Percentiles rank a stretch among this genome's conserved stretches.
Conservation (phyloP, 495 filamentous ascomycete species). For the Daldinia decipiens region DNA sequence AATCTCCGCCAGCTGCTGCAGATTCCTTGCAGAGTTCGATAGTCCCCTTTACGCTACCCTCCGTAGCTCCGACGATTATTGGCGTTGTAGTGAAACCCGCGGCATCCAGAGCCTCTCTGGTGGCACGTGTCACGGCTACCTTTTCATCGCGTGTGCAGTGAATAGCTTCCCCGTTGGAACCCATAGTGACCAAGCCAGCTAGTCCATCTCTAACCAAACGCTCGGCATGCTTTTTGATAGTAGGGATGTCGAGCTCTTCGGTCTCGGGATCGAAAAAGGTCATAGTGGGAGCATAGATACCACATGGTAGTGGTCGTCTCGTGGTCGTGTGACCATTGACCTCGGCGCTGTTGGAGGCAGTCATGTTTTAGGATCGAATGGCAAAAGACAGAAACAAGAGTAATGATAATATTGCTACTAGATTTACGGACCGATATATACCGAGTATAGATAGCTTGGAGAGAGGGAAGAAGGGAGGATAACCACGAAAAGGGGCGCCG, state of each 20-base stretch:
- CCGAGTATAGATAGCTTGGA: constrained; percentile 32
- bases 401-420: constrained; percentile 21
- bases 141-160: constrained; percentile 82
- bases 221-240: constrained; percentile 81
- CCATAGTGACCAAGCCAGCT: constrained; percentile 86
- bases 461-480: constrained; percentile 25
- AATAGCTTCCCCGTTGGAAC: constrained; percentile 89
- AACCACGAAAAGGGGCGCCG: constrained; percentile 33
- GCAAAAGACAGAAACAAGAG: constrained; percentile 16
- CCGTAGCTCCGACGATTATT: constrained; percentile 83
- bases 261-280: constrained; percentile 86
- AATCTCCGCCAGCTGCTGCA: constrained; percentile 78
- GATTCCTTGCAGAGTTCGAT: constrained; percentile 77
- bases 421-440: constrained; percentile 32
- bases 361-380: constrained; percentile 45
- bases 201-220: constrained; percentile 85
- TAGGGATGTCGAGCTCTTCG: constrained; percentile 83
- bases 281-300: constrained; percentile 90
- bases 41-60: constrained; percentile 80
- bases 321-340: constrained; percentile 54
- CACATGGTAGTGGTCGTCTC: constrained; percentile 75
- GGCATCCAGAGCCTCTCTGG: constrained; percentile 82
- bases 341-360: constrained; percentile 50
- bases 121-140: constrained; percentile 77
- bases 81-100: constrained; percentile 80